Conservation (phyloP, 208 protist genomes). For the Acanthamoeba sp. region DNA sequence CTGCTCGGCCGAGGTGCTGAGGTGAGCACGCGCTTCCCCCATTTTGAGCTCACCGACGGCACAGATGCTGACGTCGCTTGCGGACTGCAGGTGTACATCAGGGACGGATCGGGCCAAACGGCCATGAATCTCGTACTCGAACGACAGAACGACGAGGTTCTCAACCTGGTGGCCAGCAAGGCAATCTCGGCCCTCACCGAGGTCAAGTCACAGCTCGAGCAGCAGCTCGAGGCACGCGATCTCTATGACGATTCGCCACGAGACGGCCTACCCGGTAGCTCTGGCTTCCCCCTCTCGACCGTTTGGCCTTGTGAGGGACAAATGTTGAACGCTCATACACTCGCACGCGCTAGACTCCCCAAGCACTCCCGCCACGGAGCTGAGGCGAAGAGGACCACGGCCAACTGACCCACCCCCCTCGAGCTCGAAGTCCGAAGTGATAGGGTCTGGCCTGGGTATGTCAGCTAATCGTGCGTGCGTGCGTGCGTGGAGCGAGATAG, state of each 20-base stretch:
- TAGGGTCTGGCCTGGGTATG: background rate
- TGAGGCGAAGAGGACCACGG: background rate
- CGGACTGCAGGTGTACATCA: slow-evolving; percentile 35
- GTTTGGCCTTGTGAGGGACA: background rate
- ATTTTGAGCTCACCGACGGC: background rate
- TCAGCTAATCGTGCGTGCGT: no score
- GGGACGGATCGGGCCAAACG: slow-evolving; percentile 35
- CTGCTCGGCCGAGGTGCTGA: slow-evolving; percentile 57
- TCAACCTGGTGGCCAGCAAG: slow-evolving; percentile 59
- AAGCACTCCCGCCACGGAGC: background rate
- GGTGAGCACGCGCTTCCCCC: background rate
- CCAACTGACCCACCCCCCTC: background rate
- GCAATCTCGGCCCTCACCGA: slow-evolving; percentile 44
- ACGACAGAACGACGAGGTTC: slow-evolving; percentile 50
- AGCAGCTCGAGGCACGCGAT: background rate
- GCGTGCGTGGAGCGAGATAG: no score
- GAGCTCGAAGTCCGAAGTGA: background rate
- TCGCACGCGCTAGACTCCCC: background rate
- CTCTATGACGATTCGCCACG: slow-evolving; percentile 19
- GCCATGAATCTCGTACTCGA: slow-evolving; percentile 71
- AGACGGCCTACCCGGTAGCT: background rate
- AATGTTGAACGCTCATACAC: no score
- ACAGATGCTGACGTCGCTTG: background rate
- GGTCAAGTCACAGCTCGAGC: slow-evolving; percentile 41
- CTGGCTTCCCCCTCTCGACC: background rate